Evolutionary conservation across 345 rosid species (phyloP).

Genomic region (Viola odorata): DNA sequence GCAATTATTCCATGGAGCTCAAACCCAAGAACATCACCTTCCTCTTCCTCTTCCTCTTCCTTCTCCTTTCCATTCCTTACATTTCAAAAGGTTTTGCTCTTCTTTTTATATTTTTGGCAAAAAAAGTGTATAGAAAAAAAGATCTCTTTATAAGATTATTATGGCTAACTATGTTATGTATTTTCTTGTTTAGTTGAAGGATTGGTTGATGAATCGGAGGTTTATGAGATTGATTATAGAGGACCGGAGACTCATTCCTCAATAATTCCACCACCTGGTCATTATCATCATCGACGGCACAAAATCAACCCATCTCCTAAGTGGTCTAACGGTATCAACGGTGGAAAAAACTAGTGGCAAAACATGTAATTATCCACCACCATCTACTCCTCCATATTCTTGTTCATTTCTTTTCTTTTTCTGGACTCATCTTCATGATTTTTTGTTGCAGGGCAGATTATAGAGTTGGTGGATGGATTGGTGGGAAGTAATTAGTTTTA

Average conservation of each 20-base stretch:
- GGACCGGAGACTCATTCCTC: slow-evolving; percentile 53
- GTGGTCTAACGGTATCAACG: slow-evolving; percentile 6
- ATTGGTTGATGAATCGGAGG: slow-evolving; percentile 15
- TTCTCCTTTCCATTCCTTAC: slow-evolving; percentile 22
- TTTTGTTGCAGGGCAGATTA: no score
- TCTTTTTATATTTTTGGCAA: neutral
- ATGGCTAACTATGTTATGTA: neutral
- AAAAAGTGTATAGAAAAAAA: neutral
- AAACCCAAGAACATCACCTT: slow-evolving; percentile 16
- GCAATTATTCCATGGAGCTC: slow-evolving; percentile 22
- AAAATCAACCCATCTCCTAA: neutral
- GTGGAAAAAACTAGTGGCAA: neutral
- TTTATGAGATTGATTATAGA: slow-evolving; percentile 44
- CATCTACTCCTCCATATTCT: no score
- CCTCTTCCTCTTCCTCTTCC: slow-evolving; percentile 19
- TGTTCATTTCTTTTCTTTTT: no score
- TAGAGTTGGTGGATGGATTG: no score
- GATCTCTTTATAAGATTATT: neutral
- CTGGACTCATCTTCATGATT: no score
- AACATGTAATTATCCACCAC: slow-evolving; percentile 10
- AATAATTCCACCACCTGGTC: slow-evolving; percentile 35
- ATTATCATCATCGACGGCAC: slow-evolving; percentile 16
- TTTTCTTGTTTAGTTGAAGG: neutral
- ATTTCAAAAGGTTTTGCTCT: slow-evolving; percentile 19
- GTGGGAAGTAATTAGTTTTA: no score